These are phyloP conservation scores for Lachancea meyersii DNA, from an alignment of 805 yeast species.

Conservation along the genomic window DNA sequence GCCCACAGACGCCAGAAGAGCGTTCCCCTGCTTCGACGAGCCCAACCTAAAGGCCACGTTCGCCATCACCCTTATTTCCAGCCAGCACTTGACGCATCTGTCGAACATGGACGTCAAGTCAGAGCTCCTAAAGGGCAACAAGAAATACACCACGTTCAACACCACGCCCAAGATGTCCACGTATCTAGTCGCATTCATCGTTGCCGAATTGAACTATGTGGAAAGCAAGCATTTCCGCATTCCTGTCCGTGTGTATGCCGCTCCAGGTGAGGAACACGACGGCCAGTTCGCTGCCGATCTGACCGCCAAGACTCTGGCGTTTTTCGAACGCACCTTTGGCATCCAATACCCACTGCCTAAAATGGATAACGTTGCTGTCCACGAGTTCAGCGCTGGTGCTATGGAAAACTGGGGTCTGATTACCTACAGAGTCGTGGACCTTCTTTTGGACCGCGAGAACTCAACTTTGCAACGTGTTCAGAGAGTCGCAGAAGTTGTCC, in stretches of 20 bases:
- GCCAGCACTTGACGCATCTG: conserved; percentile 49
- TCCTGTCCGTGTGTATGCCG: conserved; percentile 76
- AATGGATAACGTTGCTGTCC: conserved; percentile 76
- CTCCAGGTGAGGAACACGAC: conserved; percentile 67
- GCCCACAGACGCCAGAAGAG: conserved; percentile 80
- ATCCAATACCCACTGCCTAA: conserved; percentile 76
- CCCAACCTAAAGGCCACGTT: conserved; percentile 74
- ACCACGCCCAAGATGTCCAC: conserved; percentile 81
- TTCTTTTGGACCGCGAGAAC: conserved; percentile 64
- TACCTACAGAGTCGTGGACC: conserved; percentile 72
- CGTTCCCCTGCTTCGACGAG: conserved; percentile 83
- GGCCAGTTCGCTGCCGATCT: conserved; percentile 69
- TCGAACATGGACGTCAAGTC: conserved; percentile 63
- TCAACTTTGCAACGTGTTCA: conserved; percentile 59
- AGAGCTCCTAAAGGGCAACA: conserved; percentile 40
- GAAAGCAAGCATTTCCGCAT: conserved; percentile 60
- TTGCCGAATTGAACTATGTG: conserved; percentile 71
- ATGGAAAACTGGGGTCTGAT: conserved; percentile 85
- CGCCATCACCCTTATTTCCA: conserved; percentile 55
- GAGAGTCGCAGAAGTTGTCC: conserved; percentile 79
- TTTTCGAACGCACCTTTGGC: conserved; percentile 66
- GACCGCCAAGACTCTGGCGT: conserved; percentile 68
- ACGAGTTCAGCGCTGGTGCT: conserved; percentile 81
- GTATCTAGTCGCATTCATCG: conserved; percentile 77
- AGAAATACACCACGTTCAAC: conserved; percentile 56